Conservation (phyloP, 306 rosid genomes). For the Macrotyloma uniflorum region DNA sequence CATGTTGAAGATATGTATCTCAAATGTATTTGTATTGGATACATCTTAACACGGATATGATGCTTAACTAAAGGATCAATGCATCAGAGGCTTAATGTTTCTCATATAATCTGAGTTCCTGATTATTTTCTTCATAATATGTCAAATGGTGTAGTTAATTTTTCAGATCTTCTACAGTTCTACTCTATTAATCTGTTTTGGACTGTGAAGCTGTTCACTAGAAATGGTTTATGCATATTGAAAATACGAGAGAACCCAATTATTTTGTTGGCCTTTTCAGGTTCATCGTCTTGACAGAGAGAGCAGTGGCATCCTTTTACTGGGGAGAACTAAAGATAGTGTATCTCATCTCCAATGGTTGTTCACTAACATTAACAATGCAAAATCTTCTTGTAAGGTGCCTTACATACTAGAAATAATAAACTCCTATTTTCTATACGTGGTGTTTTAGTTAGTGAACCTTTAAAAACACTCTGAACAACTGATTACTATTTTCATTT, state of each 20-base stretch:
- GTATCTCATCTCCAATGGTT: slow-evolving; percentile 71
- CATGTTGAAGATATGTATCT: too few relatives aligned
- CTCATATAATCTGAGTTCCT: slow-evolving; percentile 1
- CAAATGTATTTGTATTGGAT: too few relatives aligned
- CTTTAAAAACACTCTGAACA: neutral
- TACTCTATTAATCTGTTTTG: slow-evolving; percentile 13
- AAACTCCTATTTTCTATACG: slow-evolving; percentile 2
- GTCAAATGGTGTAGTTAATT: neutral
- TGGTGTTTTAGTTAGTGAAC: slow-evolving; percentile 21
- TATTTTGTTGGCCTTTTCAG: slow-evolving; percentile 43
- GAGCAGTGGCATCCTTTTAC: slow-evolving; percentile 77
- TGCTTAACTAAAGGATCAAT: too few relatives aligned
- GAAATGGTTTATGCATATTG: slow-evolving; percentile 22
- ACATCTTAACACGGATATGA: too few relatives aligned
- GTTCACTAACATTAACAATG: slow-evolving; percentile 60
- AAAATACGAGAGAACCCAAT: neutral
- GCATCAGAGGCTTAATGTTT: slow-evolving; percentile 25
- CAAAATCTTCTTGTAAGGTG: slow-evolving; percentile 72
- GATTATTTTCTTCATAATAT: neutral
- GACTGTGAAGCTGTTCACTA: neutral
- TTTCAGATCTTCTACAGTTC: slow-evolving; percentile 6
- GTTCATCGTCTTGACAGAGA: slow-evolving; percentile 96
- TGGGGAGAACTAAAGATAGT: slow-evolving; percentile 90
- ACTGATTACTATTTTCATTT: slow-evolving; percentile 1
- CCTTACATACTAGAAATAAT: slow-evolving; percentile 1